phyloP scores from a whole-genome alignment of 2,329 filamentous ascomycete species.

The Ophiobolus disseminans region DNA sequence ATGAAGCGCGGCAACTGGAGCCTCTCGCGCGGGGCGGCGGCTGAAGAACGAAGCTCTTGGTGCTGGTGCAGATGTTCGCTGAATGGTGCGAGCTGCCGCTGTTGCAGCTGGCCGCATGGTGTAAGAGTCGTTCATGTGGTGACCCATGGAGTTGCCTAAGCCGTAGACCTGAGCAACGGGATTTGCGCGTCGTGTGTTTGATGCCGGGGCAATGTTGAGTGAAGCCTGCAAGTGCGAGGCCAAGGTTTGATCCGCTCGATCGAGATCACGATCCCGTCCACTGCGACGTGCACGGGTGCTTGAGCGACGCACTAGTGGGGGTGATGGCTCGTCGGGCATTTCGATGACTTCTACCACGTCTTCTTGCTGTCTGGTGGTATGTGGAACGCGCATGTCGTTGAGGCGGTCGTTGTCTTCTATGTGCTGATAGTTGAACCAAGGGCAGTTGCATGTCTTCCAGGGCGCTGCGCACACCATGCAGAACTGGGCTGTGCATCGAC shows the following conservation, averaged over 20 bases:
- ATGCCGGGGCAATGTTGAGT: constrained; percentile 37
- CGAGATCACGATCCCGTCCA: constrained; percentile 50
- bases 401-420: constrained; percentile 61
- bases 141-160: constrained; percentile 60
- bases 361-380: constrained; percentile 30
- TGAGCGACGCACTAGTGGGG: constrained; percentile 32
- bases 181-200: constrained; percentile 40
- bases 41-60: constrained; percentile 33
- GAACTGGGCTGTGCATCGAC: constrained; percentile 81
- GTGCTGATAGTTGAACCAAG: constrained; percentile 73
- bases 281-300: constrained; percentile 36
- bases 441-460: constrained; percentile 85
- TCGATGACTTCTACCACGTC: constrained; percentile 44
- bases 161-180: constrained; percentile 58
- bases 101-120: constrained; percentile 40
- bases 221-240: constrained; percentile 61
- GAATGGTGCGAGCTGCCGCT: constrained; percentile 36
- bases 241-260: constrained; percentile 57
- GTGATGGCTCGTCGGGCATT: constrained; percentile 30
- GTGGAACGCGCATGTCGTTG: constrained; percentile 44
- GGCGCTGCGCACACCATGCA: constrained; percentile 84
- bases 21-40: constrained; percentile 34
- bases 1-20: constrained; percentile 14
- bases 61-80: constrained; percentile 28
- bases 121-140: constrained; percentile 66